Conservation (phyloP, 768 basidiomycete genomes). For the Coprinopsis strossmayeri region DNA sequence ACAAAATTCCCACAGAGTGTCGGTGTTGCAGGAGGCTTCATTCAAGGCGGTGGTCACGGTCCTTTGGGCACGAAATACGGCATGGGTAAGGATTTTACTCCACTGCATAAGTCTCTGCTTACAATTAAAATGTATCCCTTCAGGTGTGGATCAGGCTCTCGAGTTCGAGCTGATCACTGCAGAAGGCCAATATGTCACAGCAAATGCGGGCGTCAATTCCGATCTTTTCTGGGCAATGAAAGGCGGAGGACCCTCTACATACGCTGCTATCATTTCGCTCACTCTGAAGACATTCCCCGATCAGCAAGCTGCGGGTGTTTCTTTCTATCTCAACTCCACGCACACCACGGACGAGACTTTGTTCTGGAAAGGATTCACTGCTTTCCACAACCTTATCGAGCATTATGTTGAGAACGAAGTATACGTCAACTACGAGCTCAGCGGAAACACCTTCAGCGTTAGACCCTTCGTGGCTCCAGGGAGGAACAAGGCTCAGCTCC, state of each 20-base stretch:
- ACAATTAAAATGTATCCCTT: neutral
- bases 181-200: slow-evolving; percentile 24
- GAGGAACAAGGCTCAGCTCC: slow-evolving; percentile 10
- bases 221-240: slow-evolving; percentile 36
- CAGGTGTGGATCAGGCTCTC: slow-evolving; percentile 20
- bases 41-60: slow-evolving; percentile 22
- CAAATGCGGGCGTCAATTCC: slow-evolving; percentile 24
- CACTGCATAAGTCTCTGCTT: no score
- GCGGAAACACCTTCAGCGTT: slow-evolving; percentile 3
- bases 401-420: slow-evolving; percentile 9
- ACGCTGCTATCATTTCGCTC: slow-evolving; percentile 11
- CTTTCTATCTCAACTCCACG: slow-evolving; percentile 11
- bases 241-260: slow-evolving; percentile 18
- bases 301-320: slow-evolving; percentile 5
- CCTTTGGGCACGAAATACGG: slow-evolving; percentile 12
- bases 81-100: slow-evolving; percentile 12
- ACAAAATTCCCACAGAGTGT: slow-evolving; percentile 17
- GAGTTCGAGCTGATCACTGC: slow-evolving; percentile 34
- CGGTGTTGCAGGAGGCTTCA: slow-evolving; percentile 30
- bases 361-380: slow-evolving; percentile 12
- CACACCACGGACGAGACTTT: slow-evolving; percentile 10
- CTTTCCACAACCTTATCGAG: slow-evolving; percentile 8
- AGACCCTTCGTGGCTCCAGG: slow-evolving; percentile 12
- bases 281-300: slow-evolving; percentile 18
- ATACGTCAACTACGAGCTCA: slow-evolving; percentile 12